phyloP scores from a whole-genome alignment of 169 alveolate species.

The Cryptosporidium andersoni region DNA sequence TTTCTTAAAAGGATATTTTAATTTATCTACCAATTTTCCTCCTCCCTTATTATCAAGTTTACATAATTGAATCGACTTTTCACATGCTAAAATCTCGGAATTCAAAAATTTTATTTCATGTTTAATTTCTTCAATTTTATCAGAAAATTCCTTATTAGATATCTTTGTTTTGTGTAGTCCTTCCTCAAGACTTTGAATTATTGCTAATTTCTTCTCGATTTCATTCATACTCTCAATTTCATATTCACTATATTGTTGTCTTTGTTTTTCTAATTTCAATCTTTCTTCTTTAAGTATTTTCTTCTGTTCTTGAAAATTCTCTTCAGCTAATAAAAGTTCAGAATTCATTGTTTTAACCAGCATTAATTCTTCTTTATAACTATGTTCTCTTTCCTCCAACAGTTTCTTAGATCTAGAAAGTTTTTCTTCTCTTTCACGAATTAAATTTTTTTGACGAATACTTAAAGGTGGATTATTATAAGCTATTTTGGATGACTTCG shows the following conservation, averaged over 20 bases:
- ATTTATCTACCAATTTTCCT: conserved; percentile 3
- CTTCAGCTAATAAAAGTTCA: conserved; percentile 40
- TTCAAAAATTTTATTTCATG: conserved; percentile 10
- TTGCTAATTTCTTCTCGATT: not conserved
- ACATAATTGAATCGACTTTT: conserved; percentile 28
- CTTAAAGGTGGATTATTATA: not conserved
- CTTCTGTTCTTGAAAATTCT: conserved; percentile 41
- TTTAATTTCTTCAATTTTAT: conserved; percentile 10
- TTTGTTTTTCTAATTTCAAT: not conserved
- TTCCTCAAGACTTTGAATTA: not conserved
- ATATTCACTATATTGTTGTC: not conserved
- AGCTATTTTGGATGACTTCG: too few species aligned
- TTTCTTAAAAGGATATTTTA: conserved; percentile 35
- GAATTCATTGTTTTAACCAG: conserved; percentile 1
- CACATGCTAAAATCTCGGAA: conserved; percentile 31
- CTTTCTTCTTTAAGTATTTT: conserved; percentile 13
- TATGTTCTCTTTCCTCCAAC: not conserved
- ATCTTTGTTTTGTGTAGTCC: not conserved
- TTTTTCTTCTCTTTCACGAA: conserved; percentile 28
- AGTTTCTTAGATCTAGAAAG: conserved; percentile 20
- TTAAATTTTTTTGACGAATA: conserved; percentile 47
- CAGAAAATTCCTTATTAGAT: conserved; percentile 3
- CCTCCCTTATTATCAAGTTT: conserved; percentile 3
- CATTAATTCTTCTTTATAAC: conserved; percentile 1
- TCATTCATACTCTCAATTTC: conserved; percentile 1